Evolutionary conservation across 164 flowering plant genomes (phyloP), one percentile per base, ranked within the genome.

Genomic region (Berberis thunbergii): DNA sequence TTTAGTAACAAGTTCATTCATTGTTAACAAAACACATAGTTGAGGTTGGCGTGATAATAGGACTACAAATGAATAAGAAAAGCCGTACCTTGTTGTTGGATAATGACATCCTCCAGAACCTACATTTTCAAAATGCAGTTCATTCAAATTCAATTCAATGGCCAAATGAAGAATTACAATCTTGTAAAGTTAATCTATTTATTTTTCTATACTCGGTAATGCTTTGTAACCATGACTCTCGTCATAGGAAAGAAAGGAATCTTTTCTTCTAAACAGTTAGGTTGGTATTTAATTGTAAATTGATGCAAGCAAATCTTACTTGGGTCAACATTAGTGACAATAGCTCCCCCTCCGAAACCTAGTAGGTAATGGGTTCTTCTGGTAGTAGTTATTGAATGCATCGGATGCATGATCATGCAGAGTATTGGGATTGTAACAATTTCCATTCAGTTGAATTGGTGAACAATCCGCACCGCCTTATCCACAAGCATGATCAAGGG

Each of bases 401-500:
- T 71, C 86, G 41, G 98, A 89, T 26, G 98, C 96, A 76, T 91
- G 98, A 49, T 79, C 84, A 1, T 66, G 77, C 1, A 84, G 13
- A 1, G 89, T 77, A 61, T 79, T 78, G 0, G 98, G 98, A 57
- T 80, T 69, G 71, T 80, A 89, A 67, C 98, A 91, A n/a, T 77
- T 71, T 41, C 87, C 91, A 11, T 82, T 75, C 11, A 67, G 70
- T 60, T 86, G 95, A 63, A 91, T 87, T 26, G 77, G 76, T 1
- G 90, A 77, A 58, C 98, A 91, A 49, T 89, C 96, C 10, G 88
- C 83, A 3, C 94, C 88, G 1, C 97, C 94, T 45, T 72, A 72
- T 8, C 98, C 96, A 65, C 98, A 91, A 4, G 98, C 98, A 74
- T 84, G 89, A 71, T 91, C 98, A 4, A 91, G 66, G 41, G 89